Percentiles rank a stretch among this genome's conserved stretches.
Conservation (phyloP, 192 early-diverging fungal species). For the Entrophospora sp. region DNA sequence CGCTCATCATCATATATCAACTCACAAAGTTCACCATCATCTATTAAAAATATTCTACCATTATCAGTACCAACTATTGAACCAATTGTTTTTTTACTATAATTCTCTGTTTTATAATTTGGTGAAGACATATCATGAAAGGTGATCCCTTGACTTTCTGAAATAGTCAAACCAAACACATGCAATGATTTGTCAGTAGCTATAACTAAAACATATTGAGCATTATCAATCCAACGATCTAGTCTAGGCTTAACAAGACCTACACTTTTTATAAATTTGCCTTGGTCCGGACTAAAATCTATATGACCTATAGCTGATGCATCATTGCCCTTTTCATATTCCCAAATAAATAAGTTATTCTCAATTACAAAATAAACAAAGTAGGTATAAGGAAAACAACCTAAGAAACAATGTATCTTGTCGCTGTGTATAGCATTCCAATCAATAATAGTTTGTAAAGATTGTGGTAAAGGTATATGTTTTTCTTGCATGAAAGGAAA, state of each 20-base stretch:
- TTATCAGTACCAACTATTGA: slow-evolving; percentile 9
- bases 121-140: slow-evolving; percentile 11
- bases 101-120: neutral
- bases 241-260: neutral
- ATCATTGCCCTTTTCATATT: slow-evolving; percentile 4
- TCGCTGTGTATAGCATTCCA: neutral
- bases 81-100: slow-evolving; percentile 1
- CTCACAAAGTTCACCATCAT: slow-evolving; percentile 9
- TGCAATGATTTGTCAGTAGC: neutral
- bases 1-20: slow-evolving; percentile 9
- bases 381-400: slow-evolving; percentile 2
- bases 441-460: neutral
- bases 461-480: neutral
- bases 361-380: neutral
- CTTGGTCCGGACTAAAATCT: neutral
- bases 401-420: neutral
- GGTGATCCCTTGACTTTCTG: neutral
- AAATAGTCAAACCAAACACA: neutral
- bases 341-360: slow-evolving; percentile 9
- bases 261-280: neutral
- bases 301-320: slow-evolving; percentile 4
- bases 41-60: slow-evolving; percentile 5
- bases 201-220: slow-evolving; percentile 5
- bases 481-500: slow-evolving; percentile 2
- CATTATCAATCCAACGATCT: slow-evolving; percentile 7